Evolutionary conservation across 352 stramenopile species (phyloP), one percentile per base, ranked within the genome.

Genomic region (Phytopythium vexans): DNA sequence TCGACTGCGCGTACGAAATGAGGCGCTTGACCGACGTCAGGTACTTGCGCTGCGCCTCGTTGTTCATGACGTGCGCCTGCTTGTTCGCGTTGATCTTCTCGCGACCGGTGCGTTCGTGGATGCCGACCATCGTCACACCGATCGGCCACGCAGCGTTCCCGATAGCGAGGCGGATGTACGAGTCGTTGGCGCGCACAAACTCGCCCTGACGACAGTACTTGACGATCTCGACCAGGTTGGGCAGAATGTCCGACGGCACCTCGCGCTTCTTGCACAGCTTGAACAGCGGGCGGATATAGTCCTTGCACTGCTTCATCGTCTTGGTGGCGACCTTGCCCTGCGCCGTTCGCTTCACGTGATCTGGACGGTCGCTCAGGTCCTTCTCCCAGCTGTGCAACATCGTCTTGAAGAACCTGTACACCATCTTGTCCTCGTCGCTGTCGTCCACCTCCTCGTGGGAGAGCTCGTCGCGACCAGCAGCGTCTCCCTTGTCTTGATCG

Each of bases 41-140:
- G 70, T 99, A 99, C 79, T 99, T 99, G 53, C 97, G 82, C 69
- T 97, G 87, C 33, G 92, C 71, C 71, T 99, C 97, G 65, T 98
- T 98, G 88, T 99, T 99, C 97, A 99, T 99, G 50, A 99, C 95
- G 76, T 99, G 97, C 15, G 97, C 97, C 58, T 99, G 95, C 70
- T 99, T 99, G 72, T 97, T 92, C 32, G 88, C 89, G 57, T 98
- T 93, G 68, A 99, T 98, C 68, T 98, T 98, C 49, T 97, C 90
- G 7, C 92, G 85, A 3, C 95, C 96, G 41, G 86, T 94, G 51
- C 95, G 87, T 52, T 98, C 94, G 78, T 99, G 97, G 66, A 99
- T 99, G 16, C 97, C 97, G 31, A 99, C 96, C 93, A 98, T 99
- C 6, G 97, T 99, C 1, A 99, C 95, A 52, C 97, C 97, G 56